Percentiles rank a stretch among this genome's conserved stretches.
phyloP scores from a whole-genome alignment of 2,329 filamentous ascomycete species.

The Cytospora schulzeri region DNA sequence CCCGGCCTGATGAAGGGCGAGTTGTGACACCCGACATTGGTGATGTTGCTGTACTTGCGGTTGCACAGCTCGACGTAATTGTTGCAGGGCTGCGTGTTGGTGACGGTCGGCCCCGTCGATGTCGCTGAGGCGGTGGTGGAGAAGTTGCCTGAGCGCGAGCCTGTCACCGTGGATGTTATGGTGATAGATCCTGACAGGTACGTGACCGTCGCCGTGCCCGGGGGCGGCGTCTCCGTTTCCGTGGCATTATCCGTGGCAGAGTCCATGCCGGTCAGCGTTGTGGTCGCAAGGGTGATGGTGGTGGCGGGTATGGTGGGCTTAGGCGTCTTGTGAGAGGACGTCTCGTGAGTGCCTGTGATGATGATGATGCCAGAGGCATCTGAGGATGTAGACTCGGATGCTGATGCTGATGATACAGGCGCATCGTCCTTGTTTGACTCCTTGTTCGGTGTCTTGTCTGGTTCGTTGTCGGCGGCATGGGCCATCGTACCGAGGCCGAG shows the following conservation, averaged over 20 bases:
- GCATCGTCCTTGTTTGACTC: constrained; percentile 3
- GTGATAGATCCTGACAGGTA: constrained; percentile 51
- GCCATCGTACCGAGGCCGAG: constrained; percentile 20
- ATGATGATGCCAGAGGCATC: constrained; percentile 38
- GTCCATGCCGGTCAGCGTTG: constrained; percentile 31
- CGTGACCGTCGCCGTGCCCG: constrained; percentile 38
- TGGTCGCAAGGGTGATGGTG: constrained; percentile 42
- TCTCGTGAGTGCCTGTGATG: constrained; percentile 38
- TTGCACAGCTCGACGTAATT: constrained; percentile 75
- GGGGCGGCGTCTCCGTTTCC: constrained; percentile 33
- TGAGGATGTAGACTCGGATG: constrained; percentile 10
- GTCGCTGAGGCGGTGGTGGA: constrained; percentile 47
- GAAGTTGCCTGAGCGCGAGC: constrained; percentile 41
- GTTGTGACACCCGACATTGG: constrained; percentile 77
- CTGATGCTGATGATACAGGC: constrained; percentile 1
- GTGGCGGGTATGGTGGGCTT: constrained; percentile 45
- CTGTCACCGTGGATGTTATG: constrained; percentile 43
- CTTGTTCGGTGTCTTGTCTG: background rate
- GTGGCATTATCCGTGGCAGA: constrained; percentile 36
- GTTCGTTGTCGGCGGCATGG: constrained; percentile 5
- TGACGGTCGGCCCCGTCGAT: constrained; percentile 46
- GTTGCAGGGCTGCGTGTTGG: constrained; percentile 81
- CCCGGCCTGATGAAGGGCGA: constrained; percentile 72
- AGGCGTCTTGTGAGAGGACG: constrained; percentile 40
- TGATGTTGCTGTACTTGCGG: constrained; percentile 80